Conservation (phyloP, 139 green algal species). For the Zygnema cylindricum region DNA sequence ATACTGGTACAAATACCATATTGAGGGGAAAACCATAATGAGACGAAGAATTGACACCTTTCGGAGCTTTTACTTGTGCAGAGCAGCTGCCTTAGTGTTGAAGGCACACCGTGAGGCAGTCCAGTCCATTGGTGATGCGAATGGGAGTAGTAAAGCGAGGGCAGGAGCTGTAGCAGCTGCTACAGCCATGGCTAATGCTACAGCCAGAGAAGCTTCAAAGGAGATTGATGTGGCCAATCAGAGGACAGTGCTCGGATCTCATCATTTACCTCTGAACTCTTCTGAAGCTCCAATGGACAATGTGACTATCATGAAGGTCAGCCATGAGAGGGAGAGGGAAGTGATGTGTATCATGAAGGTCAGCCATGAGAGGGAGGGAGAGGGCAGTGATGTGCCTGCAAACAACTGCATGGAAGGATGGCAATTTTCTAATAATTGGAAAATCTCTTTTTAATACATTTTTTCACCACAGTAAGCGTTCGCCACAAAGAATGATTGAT, state of each 20-base stretch:
- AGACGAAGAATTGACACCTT: not conserved
- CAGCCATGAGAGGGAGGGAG: no score
- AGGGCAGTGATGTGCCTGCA: no score
- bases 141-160: not conserved
- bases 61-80: constrained; percentile 22
- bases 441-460: no score
- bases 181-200: constrained; percentile 13
- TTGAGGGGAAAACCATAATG: not conserved
- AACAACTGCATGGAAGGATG: no score
- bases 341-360: no score
- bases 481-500: no score
- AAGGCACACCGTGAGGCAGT: constrained; percentile 54
- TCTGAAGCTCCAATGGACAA: constrained; percentile 18
- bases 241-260: not conserved
- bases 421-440: no score
- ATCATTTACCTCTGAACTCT: not conserved
- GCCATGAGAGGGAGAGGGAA: no score
- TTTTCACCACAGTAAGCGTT: no score
- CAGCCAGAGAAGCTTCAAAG: constrained; percentile 29
- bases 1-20: not conserved
- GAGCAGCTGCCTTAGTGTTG: constrained; percentile 43
- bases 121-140: not conserved
- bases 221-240: constrained; percentile 40
- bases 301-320: constrained; percentile 16
- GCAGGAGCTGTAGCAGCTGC: constrained; percentile 50